Evolutionary conservation across 2,329 filamentous ascomycete species (phyloP).

Genomic region (Colletotrichum graminicola): DNA sequence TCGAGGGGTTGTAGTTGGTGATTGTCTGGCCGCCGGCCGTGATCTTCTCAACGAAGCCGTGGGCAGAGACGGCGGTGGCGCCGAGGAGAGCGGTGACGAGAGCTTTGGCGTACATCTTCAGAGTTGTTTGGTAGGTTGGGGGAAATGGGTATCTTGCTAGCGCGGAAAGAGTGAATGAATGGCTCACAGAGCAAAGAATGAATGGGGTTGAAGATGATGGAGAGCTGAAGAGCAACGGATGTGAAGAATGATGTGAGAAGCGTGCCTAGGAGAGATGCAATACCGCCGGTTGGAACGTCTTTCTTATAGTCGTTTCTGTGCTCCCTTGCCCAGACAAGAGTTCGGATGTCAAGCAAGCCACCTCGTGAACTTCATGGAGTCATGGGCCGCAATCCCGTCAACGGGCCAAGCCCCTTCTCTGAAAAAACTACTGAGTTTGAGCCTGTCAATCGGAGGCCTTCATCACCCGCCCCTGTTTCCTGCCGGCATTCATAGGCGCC

Average conservation of each 20-base stretch:
- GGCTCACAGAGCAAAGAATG: constrained; percentile 41
- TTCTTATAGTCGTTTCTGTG: constrained; percentile 29
- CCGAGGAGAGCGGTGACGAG: constrained; percentile 43
- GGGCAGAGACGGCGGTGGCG: constrained; percentile 47
- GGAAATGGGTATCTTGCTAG: constrained; percentile 4
- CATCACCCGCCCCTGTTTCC: background rate
- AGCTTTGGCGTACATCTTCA: constrained; percentile 41
- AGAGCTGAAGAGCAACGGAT: constrained; percentile 36
- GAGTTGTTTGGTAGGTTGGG: background rate
- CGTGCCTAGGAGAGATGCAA: background rate
- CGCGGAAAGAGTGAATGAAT: constrained; percentile 29
- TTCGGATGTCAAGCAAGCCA: constrained; percentile 7
- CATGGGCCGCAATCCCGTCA: constrained; percentile 31
- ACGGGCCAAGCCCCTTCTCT: constrained; percentile 1
- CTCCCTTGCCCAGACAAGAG: background rate
- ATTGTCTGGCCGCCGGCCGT: constrained; percentile 50
- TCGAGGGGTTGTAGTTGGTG: constrained; percentile 46
- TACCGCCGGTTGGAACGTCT: constrained; percentile 1
- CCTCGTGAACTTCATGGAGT: constrained; percentile 20
- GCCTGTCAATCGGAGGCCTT: background rate
- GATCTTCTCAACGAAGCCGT: constrained; percentile 50
- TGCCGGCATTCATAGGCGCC: background rate
- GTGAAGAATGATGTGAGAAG: constrained; percentile 34
- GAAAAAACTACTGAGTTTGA: background rate
- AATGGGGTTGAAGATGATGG: constrained; percentile 21